Evolutionary conservation across 768 basidiomycete genomes (phyloP).

Genomic region (Rhizopogon vinicolor): DNA sequence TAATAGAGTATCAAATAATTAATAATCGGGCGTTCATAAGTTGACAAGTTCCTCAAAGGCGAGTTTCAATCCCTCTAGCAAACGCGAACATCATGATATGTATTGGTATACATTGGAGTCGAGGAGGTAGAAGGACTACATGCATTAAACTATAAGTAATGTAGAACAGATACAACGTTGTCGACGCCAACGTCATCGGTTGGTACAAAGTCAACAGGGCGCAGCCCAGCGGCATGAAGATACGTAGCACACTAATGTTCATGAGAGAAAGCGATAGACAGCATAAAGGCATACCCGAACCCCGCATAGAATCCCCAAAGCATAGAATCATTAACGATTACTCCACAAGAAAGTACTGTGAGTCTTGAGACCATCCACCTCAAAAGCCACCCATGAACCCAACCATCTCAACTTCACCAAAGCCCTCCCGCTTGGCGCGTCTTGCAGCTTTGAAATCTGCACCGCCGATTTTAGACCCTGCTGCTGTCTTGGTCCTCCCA

Average conservation of each 20-base stretch:
- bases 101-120: not conserved
- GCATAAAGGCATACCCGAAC: not conserved
- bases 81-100: not conserved
- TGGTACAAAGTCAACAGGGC: not conserved
- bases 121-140: not conserved
- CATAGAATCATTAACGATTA: not conserved
- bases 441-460: constrained; percentile 25
- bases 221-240: not conserved
- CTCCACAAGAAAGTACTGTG: not conserved
- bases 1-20: no score
- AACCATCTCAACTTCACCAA: constrained; percentile 25
- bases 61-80: not conserved
- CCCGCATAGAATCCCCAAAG: not conserved
- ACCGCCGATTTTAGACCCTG: constrained; percentile 21
- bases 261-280: not conserved
- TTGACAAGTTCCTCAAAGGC: no score
- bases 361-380: no score
- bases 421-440: constrained; percentile 22
- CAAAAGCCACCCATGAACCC: constrained; percentile 17
- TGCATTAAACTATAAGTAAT: not conserved
- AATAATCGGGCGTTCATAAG: no score
- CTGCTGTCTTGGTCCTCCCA: constrained; percentile 14
- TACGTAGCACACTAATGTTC: not conserved
- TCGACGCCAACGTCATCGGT: not conserved
- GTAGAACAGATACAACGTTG: not conserved